phyloP scores from a whole-genome alignment of 768 basidiomycete species.

The Boletellus sp. region DNA sequence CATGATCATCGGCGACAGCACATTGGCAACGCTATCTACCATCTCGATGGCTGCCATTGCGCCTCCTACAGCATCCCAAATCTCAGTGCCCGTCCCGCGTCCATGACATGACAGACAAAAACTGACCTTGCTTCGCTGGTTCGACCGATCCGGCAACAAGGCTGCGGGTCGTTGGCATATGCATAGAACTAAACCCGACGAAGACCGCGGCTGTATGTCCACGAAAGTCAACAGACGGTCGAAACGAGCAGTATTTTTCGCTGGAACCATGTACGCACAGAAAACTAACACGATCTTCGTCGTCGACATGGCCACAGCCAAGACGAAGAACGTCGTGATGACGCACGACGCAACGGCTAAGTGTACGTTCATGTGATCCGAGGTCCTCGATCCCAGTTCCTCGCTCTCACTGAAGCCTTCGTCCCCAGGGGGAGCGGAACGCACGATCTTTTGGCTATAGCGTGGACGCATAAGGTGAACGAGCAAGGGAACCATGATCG shows the following conservation, averaged over 20 bases:
- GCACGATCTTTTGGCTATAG: conserved; percentile 10
- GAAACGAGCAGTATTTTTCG: neutral
- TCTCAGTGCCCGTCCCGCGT: neutral
- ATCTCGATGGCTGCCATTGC: conserved; percentile 29
- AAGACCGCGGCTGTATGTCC: conserved; percentile 11
- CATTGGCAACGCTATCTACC: conserved; percentile 15
- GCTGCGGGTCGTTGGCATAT: conserved; percentile 22
- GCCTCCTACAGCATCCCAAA: conserved; percentile 15
- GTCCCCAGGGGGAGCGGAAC: neutral
- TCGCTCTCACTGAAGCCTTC: neutral
- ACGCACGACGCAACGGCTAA: conserved; percentile 21
- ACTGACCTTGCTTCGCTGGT: conserved; percentile 27
- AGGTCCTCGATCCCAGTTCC: conserved; percentile 4
- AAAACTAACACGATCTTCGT: conserved; percentile 8
- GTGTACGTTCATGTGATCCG: conserved; percentile 31
- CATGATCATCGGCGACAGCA: conserved; percentile 31
- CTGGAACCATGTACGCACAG: conserved; percentile 6
- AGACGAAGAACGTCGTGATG: conserved; percentile 7
- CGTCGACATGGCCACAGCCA: conserved; percentile 14
- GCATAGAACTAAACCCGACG: conserved; percentile 14
- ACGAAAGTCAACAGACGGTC: neutral
- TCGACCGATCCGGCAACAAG: conserved; percentile 26
- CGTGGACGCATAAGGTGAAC: conserved; percentile 25
- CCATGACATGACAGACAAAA: too few relatives aligned
- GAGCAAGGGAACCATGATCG: conserved; percentile 19